phyloP scores from a whole-genome alignment of 768 basidiomycete genomes.

The Trametes gibbosa region DNA sequence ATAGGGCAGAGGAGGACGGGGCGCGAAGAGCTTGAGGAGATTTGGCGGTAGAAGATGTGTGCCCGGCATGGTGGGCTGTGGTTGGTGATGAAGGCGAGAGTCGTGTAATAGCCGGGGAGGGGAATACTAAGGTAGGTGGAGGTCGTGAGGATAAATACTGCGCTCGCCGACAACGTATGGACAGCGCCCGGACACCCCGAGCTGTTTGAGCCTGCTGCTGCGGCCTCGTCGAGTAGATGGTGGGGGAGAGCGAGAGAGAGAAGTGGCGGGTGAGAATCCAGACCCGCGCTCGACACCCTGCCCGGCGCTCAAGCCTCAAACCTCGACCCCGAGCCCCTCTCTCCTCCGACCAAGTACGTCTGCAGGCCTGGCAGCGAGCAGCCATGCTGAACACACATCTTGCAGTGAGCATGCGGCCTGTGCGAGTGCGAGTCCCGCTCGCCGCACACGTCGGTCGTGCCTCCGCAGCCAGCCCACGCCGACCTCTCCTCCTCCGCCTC shows the following conservation, averaged over 20 bases:
- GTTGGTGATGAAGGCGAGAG: background rate
- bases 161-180: conserved; percentile 5
- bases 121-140: background rate
- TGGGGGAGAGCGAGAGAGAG: conserved; percentile 12
- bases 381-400: too few species aligned
- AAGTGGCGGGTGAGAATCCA: conserved; percentile 6
- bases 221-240: background rate
- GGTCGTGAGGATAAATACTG: conserved; percentile 17
- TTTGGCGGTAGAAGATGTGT: conserved; percentile 94
- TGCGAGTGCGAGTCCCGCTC: background rate
- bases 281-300: background rate
- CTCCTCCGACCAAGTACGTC: background rate
- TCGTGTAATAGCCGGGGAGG: conserved; percentile 4
- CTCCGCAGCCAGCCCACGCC: conserved; percentile 4
- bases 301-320: too few species aligned
- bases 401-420: background rate
- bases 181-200: conserved; percentile 11
- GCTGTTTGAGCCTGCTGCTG: conserved; percentile 7
- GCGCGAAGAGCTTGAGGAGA: conserved; percentile 93
- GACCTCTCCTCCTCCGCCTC: conserved; percentile 7
- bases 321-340: too few species aligned
- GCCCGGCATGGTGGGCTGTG: conserved; percentile 44
- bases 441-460: conserved; percentile 11
- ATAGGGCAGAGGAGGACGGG: conserved; percentile 88
- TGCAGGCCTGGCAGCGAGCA: too few species aligned